Conservation (phyloP, 768 basidiomycete genomes). For the Trametes cubensis region DNA sequence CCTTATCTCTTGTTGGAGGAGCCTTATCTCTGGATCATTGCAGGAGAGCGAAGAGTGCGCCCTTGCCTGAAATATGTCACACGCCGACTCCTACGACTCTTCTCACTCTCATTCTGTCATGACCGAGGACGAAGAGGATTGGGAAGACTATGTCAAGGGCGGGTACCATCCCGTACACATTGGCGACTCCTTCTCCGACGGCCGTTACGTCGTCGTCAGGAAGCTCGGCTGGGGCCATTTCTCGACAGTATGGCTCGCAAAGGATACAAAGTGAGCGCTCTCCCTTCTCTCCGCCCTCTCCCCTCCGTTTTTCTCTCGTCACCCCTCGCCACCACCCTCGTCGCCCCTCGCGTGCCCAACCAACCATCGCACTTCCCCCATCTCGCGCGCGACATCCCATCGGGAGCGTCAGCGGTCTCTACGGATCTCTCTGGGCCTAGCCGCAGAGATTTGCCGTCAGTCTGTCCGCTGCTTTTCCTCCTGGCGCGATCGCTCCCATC, state of each 20-base stretch:
- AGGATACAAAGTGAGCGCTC: slow-evolving; percentile 69
- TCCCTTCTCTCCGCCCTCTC: slow-evolving; percentile 5
- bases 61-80: slow-evolving; percentile 31
- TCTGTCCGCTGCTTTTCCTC: slow-evolving; percentile 10
- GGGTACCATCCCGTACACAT: slow-evolving; percentile 95
- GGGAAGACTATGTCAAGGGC: slow-evolving; percentile 76
- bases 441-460: neutral
- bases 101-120: slow-evolving; percentile 76
- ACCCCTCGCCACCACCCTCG: slow-evolving; percentile 9
- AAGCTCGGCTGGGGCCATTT: slow-evolving; percentile 98
- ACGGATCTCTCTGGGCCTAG: neutral
- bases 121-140: slow-evolving; percentile 92
- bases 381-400: slow-evolving; percentile 1
- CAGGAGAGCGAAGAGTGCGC: slow-evolving; percentile 1
- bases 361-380: neutral
- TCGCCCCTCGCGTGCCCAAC: neutral
- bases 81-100: slow-evolving; percentile 48
- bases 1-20: slow-evolving; percentile 14
- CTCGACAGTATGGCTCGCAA: slow-evolving; percentile 90
- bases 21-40: slow-evolving; percentile 23
- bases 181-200: slow-evolving; percentile 87
- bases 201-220: slow-evolving; percentile 85
- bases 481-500: slow-evolving; percentile 10
- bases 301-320: slow-evolving; percentile 1
- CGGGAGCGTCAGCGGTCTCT: neutral